Evolutionary conservation across 2,329 filamentous ascomycete species (phyloP).

Genomic region (Pyrenochaeta sp.): DNA sequence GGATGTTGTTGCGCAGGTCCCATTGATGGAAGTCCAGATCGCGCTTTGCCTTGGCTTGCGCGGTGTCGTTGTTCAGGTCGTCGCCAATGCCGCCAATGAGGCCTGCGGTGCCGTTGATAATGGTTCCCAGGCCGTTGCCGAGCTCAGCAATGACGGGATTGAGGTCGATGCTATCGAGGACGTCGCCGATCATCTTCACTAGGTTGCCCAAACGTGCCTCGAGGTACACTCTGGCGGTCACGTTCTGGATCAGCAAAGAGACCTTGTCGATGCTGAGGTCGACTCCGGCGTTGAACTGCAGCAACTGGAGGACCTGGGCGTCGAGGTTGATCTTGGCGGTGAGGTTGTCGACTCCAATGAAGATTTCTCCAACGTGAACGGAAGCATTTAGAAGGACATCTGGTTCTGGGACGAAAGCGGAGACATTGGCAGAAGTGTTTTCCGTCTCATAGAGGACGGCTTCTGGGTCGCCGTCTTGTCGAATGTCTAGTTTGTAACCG

Average conservation of each 20-base stretch:
- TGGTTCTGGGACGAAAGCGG: slow-evolving; percentile 55
- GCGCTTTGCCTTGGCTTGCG: slow-evolving; percentile 31
- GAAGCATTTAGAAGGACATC: slow-evolving; percentile 69
- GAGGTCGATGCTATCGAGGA: slow-evolving; percentile 65
- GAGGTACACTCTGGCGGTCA: slow-evolving; percentile 65
- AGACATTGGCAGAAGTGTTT: slow-evolving; percentile 54
- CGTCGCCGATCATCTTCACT: slow-evolving; percentile 65
- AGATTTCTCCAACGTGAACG: slow-evolving; percentile 65
- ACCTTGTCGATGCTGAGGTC: slow-evolving; percentile 66
- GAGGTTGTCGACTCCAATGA: slow-evolving; percentile 65
- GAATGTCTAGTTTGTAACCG: slow-evolving; percentile 60
- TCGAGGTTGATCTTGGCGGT: slow-evolving; percentile 68
- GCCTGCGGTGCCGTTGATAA: slow-evolving; percentile 53
- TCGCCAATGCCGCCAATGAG: slow-evolving; percentile 35
- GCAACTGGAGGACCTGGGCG: slow-evolving; percentile 64
- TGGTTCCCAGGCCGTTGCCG: slow-evolving; percentile 57
- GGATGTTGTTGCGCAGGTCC: slow-evolving; percentile 64
- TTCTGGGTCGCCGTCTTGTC: slow-evolving; percentile 58
- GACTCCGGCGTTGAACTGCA: slow-evolving; percentile 68
- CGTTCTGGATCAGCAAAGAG: slow-evolving; percentile 63
- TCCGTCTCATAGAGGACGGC: slow-evolving; percentile 63
- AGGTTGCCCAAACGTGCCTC: slow-evolving; percentile 68
- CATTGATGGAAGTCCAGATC: slow-evolving; percentile 48
- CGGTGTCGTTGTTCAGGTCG: slow-evolving; percentile 20
- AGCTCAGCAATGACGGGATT: slow-evolving; percentile 67